Base-by-base conservation (phyloP, 192 early-diverging fungal species). In the Coemansia sp. region DNA sequence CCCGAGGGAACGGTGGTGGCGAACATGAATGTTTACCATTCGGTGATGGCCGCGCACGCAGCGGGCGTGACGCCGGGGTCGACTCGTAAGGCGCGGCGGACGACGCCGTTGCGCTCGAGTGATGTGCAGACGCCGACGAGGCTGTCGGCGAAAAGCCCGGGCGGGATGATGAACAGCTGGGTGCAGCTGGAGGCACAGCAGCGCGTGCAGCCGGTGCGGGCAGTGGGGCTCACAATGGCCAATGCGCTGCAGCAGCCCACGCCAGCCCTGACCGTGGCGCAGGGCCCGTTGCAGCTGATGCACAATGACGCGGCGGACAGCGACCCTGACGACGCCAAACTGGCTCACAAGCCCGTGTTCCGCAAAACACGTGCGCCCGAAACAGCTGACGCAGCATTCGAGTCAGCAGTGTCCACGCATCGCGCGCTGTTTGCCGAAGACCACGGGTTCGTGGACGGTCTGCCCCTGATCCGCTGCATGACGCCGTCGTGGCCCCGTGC, bases 1-100 rank as follows among this genome's bases (percentile, higher is more conserved):
- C 65, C 78, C 0, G 72, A 81, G 65, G 78, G 78, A 36, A 63
- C 78, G 17, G 0, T 68, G 31, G 66, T 81, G 1, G 78, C 78
- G 23, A 64, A 75, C 23, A 81, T 81, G 78, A 49, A 50, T 56
- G 69, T 75, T 6, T 81, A 81, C 42, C 72, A 60, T 36, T 62
- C 37, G 34, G 66, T 81, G 21, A 57, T 62, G 72, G 73, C 72
- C 12, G 69, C 73, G 9, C 69, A 68, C 2, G 73, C 78, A 0
- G 72, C 78, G 0, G 78, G 72, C 5, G 25, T 71, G 20, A 68
- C 69, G 55, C 72, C 72, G 0, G 73, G 72, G 34, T 71, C 78
- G 34, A 81, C 78, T 20, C 64, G 69, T 17, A 71, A 71, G 63
- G 55, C 69, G 9, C 53, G 68, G n/a, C 55, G 58, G 47, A 58